Base-by-base conservation (phyloP, 176 grass and related monocot genomes). In the Thinopyrum elongatum region DNA sequence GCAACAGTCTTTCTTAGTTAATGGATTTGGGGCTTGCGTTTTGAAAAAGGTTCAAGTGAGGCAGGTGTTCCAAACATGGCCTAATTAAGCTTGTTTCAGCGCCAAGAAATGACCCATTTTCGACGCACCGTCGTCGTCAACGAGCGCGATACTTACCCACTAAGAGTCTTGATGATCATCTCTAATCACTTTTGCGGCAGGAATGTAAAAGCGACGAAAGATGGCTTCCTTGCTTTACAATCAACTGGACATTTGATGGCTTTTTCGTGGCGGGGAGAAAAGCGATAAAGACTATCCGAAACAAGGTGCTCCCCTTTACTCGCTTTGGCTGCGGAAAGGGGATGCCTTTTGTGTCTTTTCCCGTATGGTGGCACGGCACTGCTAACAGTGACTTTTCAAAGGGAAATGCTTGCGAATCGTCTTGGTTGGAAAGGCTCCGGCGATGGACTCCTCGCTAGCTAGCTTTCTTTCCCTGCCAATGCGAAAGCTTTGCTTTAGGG, bases 371-470 rank as follows among this genome's bases (percentile, higher is more conserved):
- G 64, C 13, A 78, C 36, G 64, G 74, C 47, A 64, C 53, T 62
- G 61, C 47, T 29, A 41, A 41, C 70, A 84, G 16, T 74, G n/a
- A 58, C 82, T 74, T 89, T 84, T 74, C 8, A 74, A 22, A 55
- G 39, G 36, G 35, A 41, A 88, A 77, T 73, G 23, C 71, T 1
- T 36, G 58, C 47, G 76, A 80, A 84, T 84, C 67, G 77, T 74
- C 65, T 80, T 33, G 67, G 87, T 89, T 89, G 82, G 87, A 89
- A 89, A 84, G 82, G 58, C 10, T 23, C 30, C 17, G 78, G 60
- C 57, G 58, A 89, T 72, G 87, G 7, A 55, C 72, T 51, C 42
- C 72, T 75, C 16, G 29, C 33, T 76, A 58, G 55, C 55, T 6
- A 21, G 51, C 51, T 55, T 58, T 58, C 65, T 87, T 88, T 83